Conservation (phyloP, 2,329 filamentous ascomycete species). For the Alternaria angustiovoidea region DNA sequence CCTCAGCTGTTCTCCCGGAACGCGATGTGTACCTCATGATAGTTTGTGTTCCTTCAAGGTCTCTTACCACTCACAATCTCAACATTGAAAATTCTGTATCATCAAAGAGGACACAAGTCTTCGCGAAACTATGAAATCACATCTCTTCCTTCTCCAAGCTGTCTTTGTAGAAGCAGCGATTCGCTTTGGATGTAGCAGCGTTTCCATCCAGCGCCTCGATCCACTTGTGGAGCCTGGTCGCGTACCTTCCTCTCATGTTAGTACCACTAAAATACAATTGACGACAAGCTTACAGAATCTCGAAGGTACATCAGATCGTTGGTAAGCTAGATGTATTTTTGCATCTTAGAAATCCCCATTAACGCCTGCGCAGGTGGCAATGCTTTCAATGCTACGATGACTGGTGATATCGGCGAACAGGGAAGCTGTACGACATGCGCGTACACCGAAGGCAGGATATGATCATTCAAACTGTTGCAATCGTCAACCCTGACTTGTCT, state of each 20-base stretch:
- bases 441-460: conserved; percentile 35
- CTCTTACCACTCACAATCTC: neutral
- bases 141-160: conserved; percentile 57
- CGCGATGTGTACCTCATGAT: neutral
- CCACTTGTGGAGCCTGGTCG: conserved; percentile 38
- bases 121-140: neutral
- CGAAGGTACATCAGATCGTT: conserved; percentile 26
- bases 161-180: conserved; percentile 21
- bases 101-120: neutral
- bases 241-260: conserved; percentile 31
- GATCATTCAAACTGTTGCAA: neutral
- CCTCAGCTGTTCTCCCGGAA: neutral
- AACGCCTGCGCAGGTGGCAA: conserved; percentile 21
- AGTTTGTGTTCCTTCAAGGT: neutral
- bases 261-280: neutral
- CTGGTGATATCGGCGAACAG: conserved; percentile 19
- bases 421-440: conserved; percentile 27
- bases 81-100: neutral
- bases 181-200: conserved; percentile 32
- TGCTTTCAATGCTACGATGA: conserved; percentile 30
- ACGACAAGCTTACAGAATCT: neutral
- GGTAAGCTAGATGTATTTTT: neutral
- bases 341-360: neutral
- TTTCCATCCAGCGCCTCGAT: conserved; percentile 33
- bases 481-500: neutral